Conservation (phyloP, 768 basidiomycete genomes). For the Suillus hirtellus region DNA sequence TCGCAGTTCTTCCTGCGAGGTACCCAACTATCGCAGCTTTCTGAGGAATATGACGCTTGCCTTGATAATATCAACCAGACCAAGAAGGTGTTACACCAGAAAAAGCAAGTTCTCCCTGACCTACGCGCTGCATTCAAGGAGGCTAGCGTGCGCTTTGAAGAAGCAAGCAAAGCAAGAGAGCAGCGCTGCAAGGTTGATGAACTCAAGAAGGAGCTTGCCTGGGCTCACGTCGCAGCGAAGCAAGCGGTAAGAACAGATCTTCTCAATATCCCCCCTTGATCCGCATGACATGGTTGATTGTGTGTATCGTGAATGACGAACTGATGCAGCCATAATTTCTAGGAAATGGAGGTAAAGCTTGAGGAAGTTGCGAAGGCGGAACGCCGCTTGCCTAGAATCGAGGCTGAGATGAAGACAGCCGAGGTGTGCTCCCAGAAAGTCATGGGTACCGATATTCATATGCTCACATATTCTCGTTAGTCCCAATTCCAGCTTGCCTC, state of each 20-base stretch:
- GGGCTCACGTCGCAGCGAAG: conserved; percentile 80
- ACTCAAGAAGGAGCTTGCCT: conserved; percentile 80
- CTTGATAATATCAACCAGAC: conserved; percentile 72
- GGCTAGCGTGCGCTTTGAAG: conserved; percentile 60
- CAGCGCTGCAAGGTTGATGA: conserved; percentile 68
- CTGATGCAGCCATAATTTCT: background rate
- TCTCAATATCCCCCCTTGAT: background rate
- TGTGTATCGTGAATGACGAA: background rate
- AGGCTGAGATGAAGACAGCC: conserved; percentile 38
- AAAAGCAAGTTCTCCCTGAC: conserved; percentile 79
- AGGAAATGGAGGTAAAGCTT: conserved; percentile 48
- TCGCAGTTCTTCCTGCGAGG: conserved; percentile 90
- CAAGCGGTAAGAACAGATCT: conserved; percentile 48
- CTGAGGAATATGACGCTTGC: conserved; percentile 81
- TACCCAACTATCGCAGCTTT: conserved; percentile 86
- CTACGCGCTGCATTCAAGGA: conserved; percentile 59
- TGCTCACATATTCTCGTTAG: conserved; percentile 25
- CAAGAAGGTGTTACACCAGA: conserved; percentile 61
- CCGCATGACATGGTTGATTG: background rate
- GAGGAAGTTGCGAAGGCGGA: conserved; percentile 41
- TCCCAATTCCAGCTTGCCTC: conserved; percentile 34
- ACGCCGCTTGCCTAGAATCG: conserved; percentile 40
- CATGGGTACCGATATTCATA: background rate
- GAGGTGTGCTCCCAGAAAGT: conserved; percentile 34
- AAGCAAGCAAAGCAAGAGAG: conserved; percentile 73